Percentiles rank a stretch among this genome's conserved stretches.
These are phyloP conservation scores for Globisporangium ultimum DNA, from an alignment of 352 stramenopile genomes.

Conservation along the genomic window DNA sequence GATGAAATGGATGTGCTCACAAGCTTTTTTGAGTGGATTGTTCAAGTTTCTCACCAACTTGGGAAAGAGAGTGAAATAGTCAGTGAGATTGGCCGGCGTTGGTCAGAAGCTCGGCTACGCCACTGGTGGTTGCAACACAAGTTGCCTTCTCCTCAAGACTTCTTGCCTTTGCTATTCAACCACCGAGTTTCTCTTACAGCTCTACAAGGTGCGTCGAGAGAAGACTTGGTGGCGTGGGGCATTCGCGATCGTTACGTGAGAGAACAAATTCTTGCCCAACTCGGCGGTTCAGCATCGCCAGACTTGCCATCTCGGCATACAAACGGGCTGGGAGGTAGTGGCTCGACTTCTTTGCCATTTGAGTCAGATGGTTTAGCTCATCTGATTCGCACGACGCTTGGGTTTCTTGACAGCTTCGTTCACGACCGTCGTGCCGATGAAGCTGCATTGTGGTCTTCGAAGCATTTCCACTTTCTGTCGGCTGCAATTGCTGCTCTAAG, in stretches of 20 bases:
- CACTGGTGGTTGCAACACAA: constrained; percentile 45
- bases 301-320: constrained; percentile 4
- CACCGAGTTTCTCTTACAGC: constrained; percentile 41
- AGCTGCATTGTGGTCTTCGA: constrained; percentile 23
- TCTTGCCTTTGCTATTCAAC: constrained; percentile 33
- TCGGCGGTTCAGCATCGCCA: constrained; percentile 15
- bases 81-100: constrained; percentile 33
- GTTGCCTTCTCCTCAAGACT: constrained; percentile 34
- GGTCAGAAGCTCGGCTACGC: constrained; percentile 49
- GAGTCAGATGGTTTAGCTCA: constrained; percentile 46
- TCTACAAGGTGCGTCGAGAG: constrained; percentile 51
- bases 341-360: constrained; percentile 4
- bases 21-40: constrained; percentile 54
- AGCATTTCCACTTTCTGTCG: constrained; percentile 43
- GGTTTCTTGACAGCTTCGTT: constrained; percentile 57
- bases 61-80: constrained; percentile 22
- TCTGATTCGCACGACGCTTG: constrained; percentile 44
- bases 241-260: constrained; percentile 47
- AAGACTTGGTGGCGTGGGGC: constrained; percentile 71
- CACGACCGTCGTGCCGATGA: constrained; percentile 22
- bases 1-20: constrained; percentile 45
- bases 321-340: neutral
- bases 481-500: constrained; percentile 41
- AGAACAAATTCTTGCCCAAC: constrained; percentile 46
- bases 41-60: constrained; percentile 33